A percentile compares a stretch with the other conserved stretches of the same genome.
Evolutionary conservation across 805 yeast species (phyloP).

Genomic region (Clavispora asparagi): DNA sequence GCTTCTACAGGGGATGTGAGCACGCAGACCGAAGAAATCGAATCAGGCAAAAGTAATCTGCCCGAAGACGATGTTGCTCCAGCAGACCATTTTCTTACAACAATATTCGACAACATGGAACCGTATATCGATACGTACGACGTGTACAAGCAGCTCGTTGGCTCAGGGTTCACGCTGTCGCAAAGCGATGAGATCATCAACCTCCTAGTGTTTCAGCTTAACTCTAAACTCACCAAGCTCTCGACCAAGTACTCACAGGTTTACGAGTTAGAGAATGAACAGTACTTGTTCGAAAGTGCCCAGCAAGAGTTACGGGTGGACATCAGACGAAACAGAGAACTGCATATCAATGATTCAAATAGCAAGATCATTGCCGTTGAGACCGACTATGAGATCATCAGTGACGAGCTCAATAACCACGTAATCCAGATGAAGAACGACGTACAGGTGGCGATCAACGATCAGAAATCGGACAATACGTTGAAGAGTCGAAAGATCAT

Average conservation of each 20-base stretch:
- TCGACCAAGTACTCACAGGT: constrained; percentile 44
- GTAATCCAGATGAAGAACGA: constrained; percentile 61
- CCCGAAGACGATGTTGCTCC: constrained; percentile 3
- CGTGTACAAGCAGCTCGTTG: constrained; percentile 47
- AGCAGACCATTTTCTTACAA: constrained; percentile 39
- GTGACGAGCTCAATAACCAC: constrained; percentile 69
- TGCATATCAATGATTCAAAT: constrained; percentile 61
- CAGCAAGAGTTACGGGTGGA: constrained; percentile 82
- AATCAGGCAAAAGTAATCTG: neutral
- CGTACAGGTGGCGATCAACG: constrained; percentile 76
- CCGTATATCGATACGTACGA: constrained; percentile 45
- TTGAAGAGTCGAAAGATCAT: constrained; percentile 64
- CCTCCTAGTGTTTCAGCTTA: constrained; percentile 40
- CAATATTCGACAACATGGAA: constrained; percentile 49
- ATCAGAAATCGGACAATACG: constrained; percentile 81
- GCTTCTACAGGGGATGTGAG: too few species aligned
- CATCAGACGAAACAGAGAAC: constrained; percentile 65
- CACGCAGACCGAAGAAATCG: neutral
- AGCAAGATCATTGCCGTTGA: constrained; percentile 64
- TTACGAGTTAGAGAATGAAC: constrained; percentile 80
- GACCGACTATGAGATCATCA: constrained; percentile 63
- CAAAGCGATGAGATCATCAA: constrained; percentile 60
- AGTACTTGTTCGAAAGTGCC: constrained; percentile 86
- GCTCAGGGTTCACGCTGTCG: constrained; percentile 53
- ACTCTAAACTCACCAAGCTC: constrained; percentile 38